Base-by-base conservation (phyloP, 768 basidiomycete species). In the Leccinellum luteum region DNA sequence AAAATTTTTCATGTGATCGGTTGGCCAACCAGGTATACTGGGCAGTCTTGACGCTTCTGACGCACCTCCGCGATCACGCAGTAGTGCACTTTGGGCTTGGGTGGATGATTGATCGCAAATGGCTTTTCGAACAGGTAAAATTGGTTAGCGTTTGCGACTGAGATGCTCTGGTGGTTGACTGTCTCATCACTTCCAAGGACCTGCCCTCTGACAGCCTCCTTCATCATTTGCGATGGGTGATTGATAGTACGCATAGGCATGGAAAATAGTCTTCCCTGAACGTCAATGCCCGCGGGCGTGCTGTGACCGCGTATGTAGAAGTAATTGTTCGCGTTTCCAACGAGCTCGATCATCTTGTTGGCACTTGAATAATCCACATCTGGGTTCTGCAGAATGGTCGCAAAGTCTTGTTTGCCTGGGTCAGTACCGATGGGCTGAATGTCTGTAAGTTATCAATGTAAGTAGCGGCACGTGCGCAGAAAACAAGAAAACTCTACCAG, bases 301-400 rank as follows among this genome's bases (percentile, higher is more conserved):
- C 56, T 60, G 50, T 60, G 60, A 13, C 60, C 60, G 7, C 60
- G 56, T 15, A 60, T 2, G 45, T 54, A 60, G 35, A 60, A 7
- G 23, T 58, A 60, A 19, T 58, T 60, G 44, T 51, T 10, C 10
- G 9, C 15, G n/a, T 21, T 31, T 30, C 60, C 60, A 8, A 60
- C 44, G 23, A 60, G 53, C 30, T 27, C 34, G 30, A 58, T 17
- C n/a, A 7, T 4, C 25, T 14, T 3, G 7, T 54, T 19, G 2
- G 27, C 25, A 12, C 7, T 17, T 3, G 59, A 8, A 23, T 54
- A 58, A 6, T 54, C 59, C 6, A 30, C 25, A 25, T 25, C 25
- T 25, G 25, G 25, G 25, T 25, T 25, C 25, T 25, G 25, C 25
- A 25, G 25, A 25, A 25, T 25, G 25, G 25, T 25, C 25, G 4